phyloP scores from a whole-genome alignment of 192 early-diverging fungal species.

The Glomus cerebriforme region DNA sequence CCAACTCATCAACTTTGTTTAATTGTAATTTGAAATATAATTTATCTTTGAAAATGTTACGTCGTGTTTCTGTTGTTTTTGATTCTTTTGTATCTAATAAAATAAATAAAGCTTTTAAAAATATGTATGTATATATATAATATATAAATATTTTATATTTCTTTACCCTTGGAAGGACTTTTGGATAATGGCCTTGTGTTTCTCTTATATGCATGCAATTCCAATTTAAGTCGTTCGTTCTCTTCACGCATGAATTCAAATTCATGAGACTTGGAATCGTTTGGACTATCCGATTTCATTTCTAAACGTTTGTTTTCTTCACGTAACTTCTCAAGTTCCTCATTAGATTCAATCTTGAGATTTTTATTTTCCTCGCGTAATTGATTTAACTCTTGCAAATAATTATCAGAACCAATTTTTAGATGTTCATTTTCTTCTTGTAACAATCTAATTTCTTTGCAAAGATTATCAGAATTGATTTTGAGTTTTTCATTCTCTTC shows the following conservation, averaged over 20 bases:
- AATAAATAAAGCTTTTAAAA: too few species aligned
- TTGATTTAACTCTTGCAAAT: too few species aligned
- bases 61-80: neutral
- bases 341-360: too few species aligned
- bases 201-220: conserved; percentile 17
- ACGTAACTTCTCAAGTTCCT: neutral
- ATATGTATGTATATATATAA: too few species aligned
- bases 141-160: neutral
- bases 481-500: too few species aligned
- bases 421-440: too few species aligned
- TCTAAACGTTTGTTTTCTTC: conserved; percentile 1
- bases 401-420: too few species aligned
- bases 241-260: neutral
- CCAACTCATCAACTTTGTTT: neutral
- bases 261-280: neutral
- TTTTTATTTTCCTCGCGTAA: too few species aligned
- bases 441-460: too few species aligned
- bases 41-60: neutral
- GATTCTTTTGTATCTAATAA: neutral
- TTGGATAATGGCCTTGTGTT: conserved; percentile 16
- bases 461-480: too few species aligned
- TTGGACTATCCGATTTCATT: neutral
- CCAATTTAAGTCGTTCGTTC: conserved; percentile 20
- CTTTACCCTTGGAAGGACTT: neutral
- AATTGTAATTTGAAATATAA: conserved; percentile 9